Evolutionary conservation across 306 rosid genomes (phyloP).

Genomic region (Cajanus cajan): DNA sequence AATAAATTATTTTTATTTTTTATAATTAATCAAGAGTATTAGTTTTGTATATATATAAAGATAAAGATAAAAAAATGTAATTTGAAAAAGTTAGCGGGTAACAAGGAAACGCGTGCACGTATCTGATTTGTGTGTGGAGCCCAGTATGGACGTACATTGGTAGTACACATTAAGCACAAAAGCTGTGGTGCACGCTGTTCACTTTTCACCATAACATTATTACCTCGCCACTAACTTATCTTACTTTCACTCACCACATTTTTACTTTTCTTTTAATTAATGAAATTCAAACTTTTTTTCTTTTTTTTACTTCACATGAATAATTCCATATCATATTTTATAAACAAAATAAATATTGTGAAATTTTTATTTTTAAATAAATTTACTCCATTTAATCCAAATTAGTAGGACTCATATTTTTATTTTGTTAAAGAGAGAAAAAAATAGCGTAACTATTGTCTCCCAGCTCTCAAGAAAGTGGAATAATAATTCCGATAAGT

Average conservation of each 20-base stretch:
- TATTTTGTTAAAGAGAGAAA: no score
- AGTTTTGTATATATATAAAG: no score
- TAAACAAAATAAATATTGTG: background rate
- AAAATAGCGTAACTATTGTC: no score
- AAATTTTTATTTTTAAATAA: background rate
- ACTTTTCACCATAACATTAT: background rate
- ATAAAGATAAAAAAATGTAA: no score
- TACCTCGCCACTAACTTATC: conserved; percentile 2
- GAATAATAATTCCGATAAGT: no score
- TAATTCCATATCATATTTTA: no score
- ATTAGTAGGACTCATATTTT: background rate
- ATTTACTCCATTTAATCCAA: background rate
- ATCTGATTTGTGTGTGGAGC: conserved; percentile 3
- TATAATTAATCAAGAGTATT: no score
- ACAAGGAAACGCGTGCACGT: conserved; percentile 38
- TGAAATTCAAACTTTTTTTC: no score
- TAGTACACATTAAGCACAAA: conserved; percentile 33
- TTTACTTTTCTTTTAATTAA: background rate
- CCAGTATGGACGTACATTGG: conserved; percentile 35
- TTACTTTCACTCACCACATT: background rate
- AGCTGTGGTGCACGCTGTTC: conserved; percentile 15
- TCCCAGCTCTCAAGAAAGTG: no score
- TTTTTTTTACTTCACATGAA: no score
- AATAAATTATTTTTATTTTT: no score
- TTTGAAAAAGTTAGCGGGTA: conserved; percentile 22